Evolutionary conservation across 164 flowering plant species (phyloP).

Genomic region (Nymphaea thermarum): DNA sequence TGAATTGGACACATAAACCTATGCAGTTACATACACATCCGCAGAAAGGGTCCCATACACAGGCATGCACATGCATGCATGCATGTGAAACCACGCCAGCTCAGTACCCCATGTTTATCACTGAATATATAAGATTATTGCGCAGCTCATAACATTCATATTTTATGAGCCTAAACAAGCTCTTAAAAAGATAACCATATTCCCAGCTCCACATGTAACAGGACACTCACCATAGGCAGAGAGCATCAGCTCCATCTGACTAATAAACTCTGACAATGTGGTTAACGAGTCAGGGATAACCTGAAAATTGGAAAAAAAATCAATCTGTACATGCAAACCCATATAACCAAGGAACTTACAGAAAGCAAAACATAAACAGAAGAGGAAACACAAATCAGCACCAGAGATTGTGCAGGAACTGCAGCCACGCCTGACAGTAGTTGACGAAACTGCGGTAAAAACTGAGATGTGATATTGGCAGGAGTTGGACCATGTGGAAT

Average conservation of each 20-base stretch:
- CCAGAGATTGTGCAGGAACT: conserved; percentile 54
- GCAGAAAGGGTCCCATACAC: no score
- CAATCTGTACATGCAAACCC: not conserved
- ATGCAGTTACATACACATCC: no score
- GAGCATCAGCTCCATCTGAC: conserved; percentile 58
- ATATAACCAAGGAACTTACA: not conserved
- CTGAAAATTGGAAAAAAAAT: conserved; percentile 24
- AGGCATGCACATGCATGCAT: no score
- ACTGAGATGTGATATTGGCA: conserved; percentile 25
- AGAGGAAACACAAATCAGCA: conserved; percentile 10
- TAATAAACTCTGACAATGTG: conserved; percentile 71
- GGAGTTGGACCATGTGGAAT: conserved; percentile 28
- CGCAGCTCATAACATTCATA: no score
- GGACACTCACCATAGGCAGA: conserved; percentile 41
- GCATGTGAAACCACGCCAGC: no score
- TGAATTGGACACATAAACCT: no score
- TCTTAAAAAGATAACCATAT: no score
- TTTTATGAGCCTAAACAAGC: no score
- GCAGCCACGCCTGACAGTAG: conserved; percentile 44
- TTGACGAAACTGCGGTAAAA: conserved; percentile 41
- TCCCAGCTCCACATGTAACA: no score
- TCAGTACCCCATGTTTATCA: no score
- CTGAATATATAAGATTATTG: no score
- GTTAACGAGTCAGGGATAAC: conserved; percentile 80
- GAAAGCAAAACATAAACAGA: not conserved